Conservation (phyloP, 148 eudicot genomes). For the Diospyros lotus region DNA sequence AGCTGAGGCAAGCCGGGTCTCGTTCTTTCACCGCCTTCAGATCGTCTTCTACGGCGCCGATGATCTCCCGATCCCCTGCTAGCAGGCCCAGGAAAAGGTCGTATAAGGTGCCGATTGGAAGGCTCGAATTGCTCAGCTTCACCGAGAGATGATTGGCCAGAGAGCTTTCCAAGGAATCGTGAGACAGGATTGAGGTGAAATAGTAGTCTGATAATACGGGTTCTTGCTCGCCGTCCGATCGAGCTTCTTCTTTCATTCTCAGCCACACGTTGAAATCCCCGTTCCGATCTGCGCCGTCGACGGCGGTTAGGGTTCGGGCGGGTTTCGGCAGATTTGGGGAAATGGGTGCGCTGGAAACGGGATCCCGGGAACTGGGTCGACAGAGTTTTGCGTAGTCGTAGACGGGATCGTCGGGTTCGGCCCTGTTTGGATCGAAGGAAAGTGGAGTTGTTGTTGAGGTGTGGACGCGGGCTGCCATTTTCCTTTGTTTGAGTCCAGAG, state of each 20-base stretch:
- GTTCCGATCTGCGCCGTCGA: constrained; percentile 5
- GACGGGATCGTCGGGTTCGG: constrained; percentile 31
- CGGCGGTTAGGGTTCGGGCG: background rate
- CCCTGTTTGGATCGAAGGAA: constrained; percentile 25
- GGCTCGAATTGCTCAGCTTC: constrained; percentile 43
- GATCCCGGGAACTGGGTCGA: constrained; percentile 32
- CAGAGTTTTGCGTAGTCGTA: constrained; percentile 24
- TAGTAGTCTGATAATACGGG: constrained; percentile 64
- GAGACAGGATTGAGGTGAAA: constrained; percentile 45
- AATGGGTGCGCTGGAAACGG: constrained; percentile 28
- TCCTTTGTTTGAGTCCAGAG: background rate
- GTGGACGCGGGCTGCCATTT: constrained; percentile 50
- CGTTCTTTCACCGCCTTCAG: constrained; percentile 61
- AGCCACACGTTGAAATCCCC: constrained; percentile 42
- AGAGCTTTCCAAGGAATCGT: constrained; percentile 50
- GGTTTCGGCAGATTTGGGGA: constrained; percentile 24
- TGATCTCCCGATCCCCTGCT: constrained; percentile 35
- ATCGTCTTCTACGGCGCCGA: constrained; percentile 45
- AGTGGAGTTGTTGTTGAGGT: constrained; percentile 22
- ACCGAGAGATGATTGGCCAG: constrained; percentile 54
- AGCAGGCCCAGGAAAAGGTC: constrained; percentile 51
- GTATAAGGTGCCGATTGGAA: constrained; percentile 39
- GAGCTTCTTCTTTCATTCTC: constrained; percentile 55
- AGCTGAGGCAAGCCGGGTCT: constrained; percentile 84
- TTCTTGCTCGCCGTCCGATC: constrained; percentile 50